Conservation (phyloP, 176 grass and related monocot genomes). For the Saccharum officinarum region DNA sequence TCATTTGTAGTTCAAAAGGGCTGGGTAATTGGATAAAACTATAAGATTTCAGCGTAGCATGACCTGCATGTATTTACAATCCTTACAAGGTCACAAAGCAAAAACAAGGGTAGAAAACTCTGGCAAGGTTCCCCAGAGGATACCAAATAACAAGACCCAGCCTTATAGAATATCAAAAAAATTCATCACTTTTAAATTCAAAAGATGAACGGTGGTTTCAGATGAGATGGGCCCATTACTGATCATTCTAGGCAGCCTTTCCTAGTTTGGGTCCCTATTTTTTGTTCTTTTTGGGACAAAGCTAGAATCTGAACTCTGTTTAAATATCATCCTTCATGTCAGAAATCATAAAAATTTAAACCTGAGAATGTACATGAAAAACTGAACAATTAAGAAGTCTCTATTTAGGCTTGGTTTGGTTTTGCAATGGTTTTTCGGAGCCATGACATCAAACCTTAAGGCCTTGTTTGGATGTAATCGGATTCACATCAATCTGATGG, state of each 20-base stretch:
- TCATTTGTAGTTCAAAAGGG: not conserved
- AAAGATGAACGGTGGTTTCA: not conserved
- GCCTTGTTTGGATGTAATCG: no score
- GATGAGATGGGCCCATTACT: not conserved
- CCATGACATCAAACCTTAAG: not conserved
- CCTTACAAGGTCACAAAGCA: not conserved
- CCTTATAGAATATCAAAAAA: not conserved
- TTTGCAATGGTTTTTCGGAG: not conserved
- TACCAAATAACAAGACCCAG: not conserved
- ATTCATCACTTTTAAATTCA: not conserved
- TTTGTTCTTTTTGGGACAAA: not conserved
- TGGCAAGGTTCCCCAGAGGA: not conserved
- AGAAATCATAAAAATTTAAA: not conserved
- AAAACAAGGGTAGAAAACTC: not conserved
- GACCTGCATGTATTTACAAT: not conserved
- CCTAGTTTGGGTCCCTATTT: not conserved
- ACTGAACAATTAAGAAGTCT: not conserved
- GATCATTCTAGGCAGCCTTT: not conserved
- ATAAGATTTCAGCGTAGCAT: not conserved
- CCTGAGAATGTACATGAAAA: not conserved
- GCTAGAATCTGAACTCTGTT: not conserved
- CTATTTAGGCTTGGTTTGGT: not conserved
- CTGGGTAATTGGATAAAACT: not conserved
- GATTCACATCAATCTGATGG: no score
- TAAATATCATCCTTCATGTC: not conserved